Percentiles rank a stretch among this genome's conserved stretches.
These are phyloP conservation scores for Tylopilus sp. DNA, from an alignment of 768 basidiomycete species.

Conservation along the genomic window DNA sequence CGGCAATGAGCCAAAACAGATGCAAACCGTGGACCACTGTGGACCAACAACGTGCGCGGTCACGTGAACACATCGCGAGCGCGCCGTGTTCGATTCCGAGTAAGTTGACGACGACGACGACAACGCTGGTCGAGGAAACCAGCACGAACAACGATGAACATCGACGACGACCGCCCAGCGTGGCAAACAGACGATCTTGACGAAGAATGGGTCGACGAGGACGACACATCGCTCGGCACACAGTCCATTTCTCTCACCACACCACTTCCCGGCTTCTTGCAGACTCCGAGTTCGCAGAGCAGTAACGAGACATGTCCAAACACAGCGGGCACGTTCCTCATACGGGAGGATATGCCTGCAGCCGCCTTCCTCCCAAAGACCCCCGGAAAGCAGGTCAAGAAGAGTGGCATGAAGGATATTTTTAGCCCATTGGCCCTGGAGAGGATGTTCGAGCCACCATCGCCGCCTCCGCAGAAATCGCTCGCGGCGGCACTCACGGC, in stretches of 20 bases:
- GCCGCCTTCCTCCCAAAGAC: conserved; percentile 61
- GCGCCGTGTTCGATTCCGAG: conserved; percentile 9
- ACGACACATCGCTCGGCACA: conserved; percentile 39
- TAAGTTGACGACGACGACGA: neutral
- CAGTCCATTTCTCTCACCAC: conserved; percentile 59
- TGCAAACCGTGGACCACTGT: conserved; percentile 15
- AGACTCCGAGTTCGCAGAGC: conserved; percentile 38
- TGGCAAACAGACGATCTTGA: conserved; percentile 90
- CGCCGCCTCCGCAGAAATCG: conserved; percentile 51
- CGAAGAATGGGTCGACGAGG: conserved; percentile 85
- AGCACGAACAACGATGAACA: conserved; percentile 6
- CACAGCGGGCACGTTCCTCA: conserved; percentile 66
- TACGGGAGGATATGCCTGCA: conserved; percentile 63
- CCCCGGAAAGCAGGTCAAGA: conserved; percentile 54
- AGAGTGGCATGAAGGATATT: conserved; percentile 68
- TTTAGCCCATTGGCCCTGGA: conserved; percentile 88
- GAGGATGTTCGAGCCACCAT: conserved; percentile 92
- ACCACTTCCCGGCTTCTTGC: conserved; percentile 48
- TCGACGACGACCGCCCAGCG: conserved; percentile 43
- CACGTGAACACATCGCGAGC: conserved; percentile 24
- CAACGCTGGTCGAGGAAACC: neutral
- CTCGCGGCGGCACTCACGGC: conserved; percentile 21
- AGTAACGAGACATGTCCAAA: conserved; percentile 30
- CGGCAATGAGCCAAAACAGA: conserved; percentile 15
- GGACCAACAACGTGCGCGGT: conserved; percentile 21